Evolutionary conservation across 176 grass and related monocot species (phyloP).

Genomic region (Thalia dealbata): DNA sequence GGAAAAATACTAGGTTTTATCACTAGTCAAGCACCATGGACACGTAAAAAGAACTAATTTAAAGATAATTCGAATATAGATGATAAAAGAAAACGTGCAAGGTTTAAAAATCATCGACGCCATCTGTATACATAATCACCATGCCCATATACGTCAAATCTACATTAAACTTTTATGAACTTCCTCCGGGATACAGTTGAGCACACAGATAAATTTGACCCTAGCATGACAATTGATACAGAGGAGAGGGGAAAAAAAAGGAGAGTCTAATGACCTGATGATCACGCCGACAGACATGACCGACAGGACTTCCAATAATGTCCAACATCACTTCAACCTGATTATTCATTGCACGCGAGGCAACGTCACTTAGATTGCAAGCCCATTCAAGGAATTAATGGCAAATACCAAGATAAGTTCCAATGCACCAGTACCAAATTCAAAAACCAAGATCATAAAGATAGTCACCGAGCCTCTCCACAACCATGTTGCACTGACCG

Average conservation of each 20-base stretch:
- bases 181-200: neutral
- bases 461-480: slow-evolving; percentile 4
- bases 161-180: neutral
- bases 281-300: neutral
- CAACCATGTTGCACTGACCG: neutral
- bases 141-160: neutral
- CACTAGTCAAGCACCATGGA: too few species aligned
- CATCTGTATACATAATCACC: neutral
- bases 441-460: slow-evolving; percentile 1
- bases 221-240: neutral
- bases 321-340: neutral
- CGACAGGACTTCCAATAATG: neutral
- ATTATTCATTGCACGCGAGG: neutral
- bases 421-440: neutral
- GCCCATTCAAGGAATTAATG: neutral
- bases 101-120: too few species aligned
- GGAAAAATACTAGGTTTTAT: too few species aligned
- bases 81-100: too few species aligned
- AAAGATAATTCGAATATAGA: too few species aligned
- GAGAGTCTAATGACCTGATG: neutral
- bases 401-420: neutral
- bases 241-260: too few species aligned
- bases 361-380: neutral
- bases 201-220: neutral
- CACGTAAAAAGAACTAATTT: too few species aligned